These are phyloP conservation scores for Plasmodium knowlesi DNA, from an alignment of 169 alveolate species.

Conservation along the genomic window DNA sequence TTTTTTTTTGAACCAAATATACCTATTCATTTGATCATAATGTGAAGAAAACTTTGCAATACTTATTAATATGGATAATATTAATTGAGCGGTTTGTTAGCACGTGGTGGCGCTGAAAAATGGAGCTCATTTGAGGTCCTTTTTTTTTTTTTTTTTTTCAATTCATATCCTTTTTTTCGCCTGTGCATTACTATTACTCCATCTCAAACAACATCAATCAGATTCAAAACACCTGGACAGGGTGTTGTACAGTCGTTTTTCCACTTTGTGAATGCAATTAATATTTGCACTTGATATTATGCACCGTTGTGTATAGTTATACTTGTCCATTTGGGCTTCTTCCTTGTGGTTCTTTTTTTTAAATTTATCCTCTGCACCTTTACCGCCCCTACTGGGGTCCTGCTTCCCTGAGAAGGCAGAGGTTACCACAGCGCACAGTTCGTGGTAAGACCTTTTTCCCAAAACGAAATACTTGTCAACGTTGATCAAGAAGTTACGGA, in stretches of 20 bases:
- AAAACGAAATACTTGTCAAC: slow-evolving; percentile 52
- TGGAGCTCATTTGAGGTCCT: background rate
- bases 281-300: slow-evolving; percentile 39
- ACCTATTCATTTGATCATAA: background rate
- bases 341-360: background rate
- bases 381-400: background rate
- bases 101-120: background rate
- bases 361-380: background rate
- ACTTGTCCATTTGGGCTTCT: slow-evolving; percentile 11
- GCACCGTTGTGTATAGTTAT: slow-evolving; percentile 47
- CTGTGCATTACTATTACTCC: background rate
- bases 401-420: background rate
- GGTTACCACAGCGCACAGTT: slow-evolving; percentile 19
- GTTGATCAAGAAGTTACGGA: slow-evolving; percentile 40
- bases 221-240: slow-evolving; percentile 42
- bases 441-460: slow-evolving; percentile 41
- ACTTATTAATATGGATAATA: background rate
- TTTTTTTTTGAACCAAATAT: background rate
- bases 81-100: background rate
- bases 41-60: background rate
- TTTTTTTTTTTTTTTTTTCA: background rate
- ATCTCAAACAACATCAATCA: background rate
- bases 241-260: slow-evolving; percentile 1
- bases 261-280: slow-evolving; percentile 32
- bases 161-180: background rate